Percentiles rank a stretch among this genome's conserved stretches.
These are phyloP conservation scores for Xylaria curta DNA, from an alignment of 495 filamentous ascomycete species.

Conservation along the genomic window DNA sequence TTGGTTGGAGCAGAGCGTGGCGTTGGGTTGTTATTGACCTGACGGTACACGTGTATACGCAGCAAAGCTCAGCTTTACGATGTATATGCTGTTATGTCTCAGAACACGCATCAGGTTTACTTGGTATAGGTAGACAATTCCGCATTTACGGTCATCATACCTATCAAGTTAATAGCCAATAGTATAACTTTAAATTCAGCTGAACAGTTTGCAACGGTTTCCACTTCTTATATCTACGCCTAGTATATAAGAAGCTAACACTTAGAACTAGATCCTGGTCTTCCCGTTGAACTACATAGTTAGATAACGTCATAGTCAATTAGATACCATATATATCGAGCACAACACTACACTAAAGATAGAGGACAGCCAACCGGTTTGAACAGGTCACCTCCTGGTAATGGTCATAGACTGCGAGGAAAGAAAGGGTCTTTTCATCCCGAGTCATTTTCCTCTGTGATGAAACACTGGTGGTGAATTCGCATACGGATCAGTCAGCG, in stretches of 20 bases:
- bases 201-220: not conserved
- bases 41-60: constrained; percentile 13
- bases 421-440: not conserved
- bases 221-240: not conserved
- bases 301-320: not conserved
- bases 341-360: not conserved
- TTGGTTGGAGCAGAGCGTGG: not conserved
- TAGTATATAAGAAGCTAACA: not conserved
- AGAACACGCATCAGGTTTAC: not conserved
- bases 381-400: not conserved
- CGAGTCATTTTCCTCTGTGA: not conserved
- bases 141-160: not conserved
- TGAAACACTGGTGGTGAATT: constrained; percentile 6
- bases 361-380: not conserved
- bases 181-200: not conserved
- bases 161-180: not conserved
- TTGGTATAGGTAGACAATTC: not conserved
- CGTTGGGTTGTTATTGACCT: not conserved
- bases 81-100: constrained; percentile 9
- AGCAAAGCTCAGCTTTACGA: not conserved
- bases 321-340: not conserved
- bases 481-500: not conserved
- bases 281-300: not conserved
- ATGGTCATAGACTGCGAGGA: not conserved
- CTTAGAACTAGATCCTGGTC: not conserved